Base-by-base conservation (phyloP, 2,329 filamentous ascomycete species). In the Fusarium incarnatum region DNA sequence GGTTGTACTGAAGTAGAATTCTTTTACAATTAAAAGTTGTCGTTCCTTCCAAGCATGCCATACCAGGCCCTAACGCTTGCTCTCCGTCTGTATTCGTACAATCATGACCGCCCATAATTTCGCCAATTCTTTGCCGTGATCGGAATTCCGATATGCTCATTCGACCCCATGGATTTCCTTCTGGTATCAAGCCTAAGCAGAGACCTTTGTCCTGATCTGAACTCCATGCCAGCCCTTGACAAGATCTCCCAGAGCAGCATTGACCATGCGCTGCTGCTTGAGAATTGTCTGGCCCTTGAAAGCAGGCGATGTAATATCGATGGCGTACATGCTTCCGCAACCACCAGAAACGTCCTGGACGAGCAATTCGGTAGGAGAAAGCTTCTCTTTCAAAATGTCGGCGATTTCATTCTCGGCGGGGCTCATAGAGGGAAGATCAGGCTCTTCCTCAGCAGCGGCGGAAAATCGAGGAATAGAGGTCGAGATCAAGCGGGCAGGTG, bases 251-350 rank as follows among this genome's bases (percentile, higher is more conserved):
- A 97, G 83, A 20, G 91, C 87, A 22, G 88, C 83, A 77, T 95
- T 95, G 53, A 97, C 93, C 81, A 95, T 85, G 64, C 92, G 86
- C 81, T 96, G 93, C 83, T 96, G 93, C 84, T 93, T 93, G 65
- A 97, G 87, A 78, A 94, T 89, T 52, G 84, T 86, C 73, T 89
- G 79, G 48, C 92, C 93, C 56, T 85, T 85, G 80, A 97, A 97
- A 74, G 84, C 86, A 48, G 89, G 85, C 10, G 91, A 92, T 49
- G 89, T 86, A 70, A 96, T 89, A 75, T 94, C 91, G 71, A 97
- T 91, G 59, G 89, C 91, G 81, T 96, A 96, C 93, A 96, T 96
- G 76, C 90, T 92, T 12, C 93, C 93, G 81, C 93, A 97, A 30
- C 93, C 93, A 62, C 93, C 93, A 25, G 91, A 93, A 54, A 96